These are phyloP conservation scores for Guadua angustifolia DNA, from an alignment of 176 grass and related monocot genomes.

Conservation along the genomic window DNA sequence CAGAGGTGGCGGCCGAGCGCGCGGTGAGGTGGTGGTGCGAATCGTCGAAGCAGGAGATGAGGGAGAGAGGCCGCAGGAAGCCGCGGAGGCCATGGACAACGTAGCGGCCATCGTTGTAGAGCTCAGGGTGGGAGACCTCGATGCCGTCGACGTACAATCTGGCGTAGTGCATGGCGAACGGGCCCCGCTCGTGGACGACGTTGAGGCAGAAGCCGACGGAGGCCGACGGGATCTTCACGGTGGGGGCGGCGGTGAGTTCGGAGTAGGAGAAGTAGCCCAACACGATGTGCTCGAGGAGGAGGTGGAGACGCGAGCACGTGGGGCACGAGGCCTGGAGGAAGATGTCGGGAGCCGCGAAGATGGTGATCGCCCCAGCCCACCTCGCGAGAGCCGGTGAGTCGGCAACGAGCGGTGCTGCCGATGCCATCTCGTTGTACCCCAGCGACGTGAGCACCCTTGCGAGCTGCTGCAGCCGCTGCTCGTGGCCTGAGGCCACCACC, in stretches of 20 bases:
- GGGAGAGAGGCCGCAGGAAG: slow-evolving; percentile 61
- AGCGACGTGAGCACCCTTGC: slow-evolving; percentile 58
- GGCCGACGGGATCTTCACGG: slow-evolving; percentile 56
- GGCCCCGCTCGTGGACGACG: slow-evolving; percentile 40
- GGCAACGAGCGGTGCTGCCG: slow-evolving; percentile 49
- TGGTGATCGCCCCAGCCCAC: slow-evolving; percentile 66
- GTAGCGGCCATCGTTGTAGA: slow-evolving; percentile 76
- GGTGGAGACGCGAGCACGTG: slow-evolving; percentile 52
- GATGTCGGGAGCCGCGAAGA: slow-evolving; percentile 63
- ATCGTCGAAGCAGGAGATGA: slow-evolving; percentile 50
- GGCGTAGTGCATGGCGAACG: slow-evolving; percentile 42
- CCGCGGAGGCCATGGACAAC: slow-evolving; percentile 66
- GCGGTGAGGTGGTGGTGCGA: slow-evolving; percentile 35
- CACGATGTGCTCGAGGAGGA: slow-evolving; percentile 68
- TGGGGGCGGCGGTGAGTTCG: slow-evolving; percentile 49
- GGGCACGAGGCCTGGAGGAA: slow-evolving; percentile 53
- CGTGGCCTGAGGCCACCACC: not conserved
- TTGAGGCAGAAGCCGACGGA: slow-evolving; percentile 65
- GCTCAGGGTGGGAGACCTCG: slow-evolving; percentile 63
- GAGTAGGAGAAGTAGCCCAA: slow-evolving; percentile 65
- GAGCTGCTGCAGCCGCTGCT: slow-evolving; percentile 44
- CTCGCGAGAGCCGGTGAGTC: slow-evolving; percentile 22
- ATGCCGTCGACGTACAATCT: slow-evolving; percentile 68
- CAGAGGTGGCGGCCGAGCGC: slow-evolving; percentile 29
- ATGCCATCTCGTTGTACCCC: slow-evolving; percentile 73